A percentile compares a stretch with the other conserved stretches of the same genome.
Conservation (phyloP, 441 rosid species). For the Adansonia rubrostipa region DNA sequence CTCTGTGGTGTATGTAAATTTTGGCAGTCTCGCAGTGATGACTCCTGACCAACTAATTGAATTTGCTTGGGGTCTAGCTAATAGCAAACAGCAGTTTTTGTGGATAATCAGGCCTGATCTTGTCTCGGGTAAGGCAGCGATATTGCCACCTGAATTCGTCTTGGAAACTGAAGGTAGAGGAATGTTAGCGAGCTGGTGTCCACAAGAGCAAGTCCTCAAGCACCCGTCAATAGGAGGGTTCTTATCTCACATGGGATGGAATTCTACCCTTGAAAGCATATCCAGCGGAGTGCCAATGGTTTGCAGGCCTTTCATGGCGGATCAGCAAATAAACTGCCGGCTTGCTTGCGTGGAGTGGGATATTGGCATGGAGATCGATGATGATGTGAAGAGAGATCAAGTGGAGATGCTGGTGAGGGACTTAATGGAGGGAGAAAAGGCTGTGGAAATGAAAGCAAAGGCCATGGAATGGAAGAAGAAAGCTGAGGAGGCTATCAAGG, state of each 20-base stretch:
- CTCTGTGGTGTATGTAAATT: conserved; percentile 43
- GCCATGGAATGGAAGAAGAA: conserved; percentile 37
- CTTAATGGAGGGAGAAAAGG: conserved; percentile 36
- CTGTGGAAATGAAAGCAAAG: conserved; percentile 31
- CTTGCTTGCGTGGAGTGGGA: conserved; percentile 36
- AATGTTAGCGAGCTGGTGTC: conserved; percentile 39
- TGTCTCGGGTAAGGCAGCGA: conserved; percentile 26
- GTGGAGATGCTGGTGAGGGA: conserved; percentile 40
- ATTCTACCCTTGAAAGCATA: conserved; percentile 39
- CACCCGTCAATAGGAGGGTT: conserved; percentile 39
- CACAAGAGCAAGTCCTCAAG: conserved; percentile 39
- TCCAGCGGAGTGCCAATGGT: conserved; percentile 37
- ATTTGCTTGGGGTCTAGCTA: conserved; percentile 41
- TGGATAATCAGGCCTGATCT: conserved; percentile 40
- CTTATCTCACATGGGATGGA: conserved; percentile 47
- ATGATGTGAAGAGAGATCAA: conserved; percentile 34
- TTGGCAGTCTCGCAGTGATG: conserved; percentile 15
- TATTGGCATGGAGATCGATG: conserved; percentile 36
- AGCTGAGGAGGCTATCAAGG: conserved; percentile 31
- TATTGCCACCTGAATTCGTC: conserved; percentile 31
- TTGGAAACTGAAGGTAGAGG: conserved; percentile 32
- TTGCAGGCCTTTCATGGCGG: conserved; percentile 40
- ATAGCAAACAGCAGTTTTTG: conserved; percentile 31
- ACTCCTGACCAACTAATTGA: conserved; percentile 31
- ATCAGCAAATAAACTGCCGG: conserved; percentile 39